Evolutionary conservation across 2,329 filamentous ascomycete species (phyloP), one percentile per base, ranked within the genome.

Genomic region (Didymella lethalis): DNA sequence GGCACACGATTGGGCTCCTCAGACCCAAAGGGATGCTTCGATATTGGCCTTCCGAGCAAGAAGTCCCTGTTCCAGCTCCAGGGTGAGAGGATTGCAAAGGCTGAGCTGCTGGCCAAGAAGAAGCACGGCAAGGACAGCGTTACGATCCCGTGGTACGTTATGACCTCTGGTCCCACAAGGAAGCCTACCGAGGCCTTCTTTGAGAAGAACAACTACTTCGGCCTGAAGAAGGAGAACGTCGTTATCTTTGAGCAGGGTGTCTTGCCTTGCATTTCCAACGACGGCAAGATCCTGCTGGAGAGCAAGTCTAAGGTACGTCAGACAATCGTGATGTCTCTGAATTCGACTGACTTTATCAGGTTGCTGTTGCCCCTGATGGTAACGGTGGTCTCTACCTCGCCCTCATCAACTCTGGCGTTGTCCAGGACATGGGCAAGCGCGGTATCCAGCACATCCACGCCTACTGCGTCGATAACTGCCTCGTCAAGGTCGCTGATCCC

Each of bases 61-160:
- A 99, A 99, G 84, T 93, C 93, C 16, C 86, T 99, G 60, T 99
- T 99, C 85, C 93, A 98, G 83, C 91, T 99, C 69, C 95, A 99
- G 80, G 95, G 91, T 44, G 93, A 99, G 86, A 86, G 95, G 54
- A 98, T 99, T 75, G 85, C 85, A 72, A 96, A 93, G 82, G 81
- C 96, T 8, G 91, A 98, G 81, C 81, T 88, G 71, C 83, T 98
- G 64, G 93, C 94, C 43, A 84, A 88, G 69, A 88, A 90, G 77
- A 87, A 89, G 75, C 83, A 86, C 53, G 85, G 85, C 57, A 84
- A 84, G 66, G 75, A 72, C 47, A 82, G 80, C 61, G 82, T 82
- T 48, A 82, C 90, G 31, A 88, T 98, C 41, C 95, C 95, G 12
- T 99, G 95, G 95, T 99, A 99, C 81, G 92, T 99, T 79, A 99